Evolutionary conservation across 345 rosid genomes (phyloP), one percentile per base, ranked within the genome.

Genomic region (Aurinia saxatilis): DNA sequence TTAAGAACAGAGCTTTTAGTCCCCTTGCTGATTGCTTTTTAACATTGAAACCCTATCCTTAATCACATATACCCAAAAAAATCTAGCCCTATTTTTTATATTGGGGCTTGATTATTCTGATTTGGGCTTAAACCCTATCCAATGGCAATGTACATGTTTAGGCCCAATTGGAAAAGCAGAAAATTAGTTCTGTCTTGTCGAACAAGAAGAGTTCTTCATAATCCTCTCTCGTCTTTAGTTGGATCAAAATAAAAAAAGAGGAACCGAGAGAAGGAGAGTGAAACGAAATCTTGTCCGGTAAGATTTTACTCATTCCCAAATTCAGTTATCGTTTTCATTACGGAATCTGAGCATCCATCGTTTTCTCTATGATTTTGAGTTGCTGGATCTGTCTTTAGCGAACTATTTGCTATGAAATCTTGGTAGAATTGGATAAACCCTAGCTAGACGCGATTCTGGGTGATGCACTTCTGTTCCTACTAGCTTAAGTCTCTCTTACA

Each of bases 181-280:
- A 40, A 29, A 5, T 1, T 9, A 5, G 4, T 33, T n/a, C 12
- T 70, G 55, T 56, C 75, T 71, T 71, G 70, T 71, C 39, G 35
- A 49, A 63, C 70, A 71, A 63, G 65, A 27, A 27, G 31, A 27
- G 31, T 27, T 2, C 4, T 40, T 56, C 69, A 47, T 64, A 21
- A 21, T 21, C 38, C 39, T 23, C 25, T 21, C 25, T 53, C 15
- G 14, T 17, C 10, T 23, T 42, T 40, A 10, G 9, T 53, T 5
- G 7, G 41, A 33, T 15, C 63, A 38, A 44, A 57, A 53, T 18
- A 45, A 54, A 47, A 37, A 19, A 19, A 61, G 49, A 30, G 37
- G 58, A 56, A 10, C 7, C 46, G 11, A n/a, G n/a, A n/a, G n/a
- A n/a, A n/a, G n/a, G n/a, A n/a, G n/a, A n/a, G n/a, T n/a, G n/a